Evolutionary conservation across 129 eudicot species (phyloP).

Genomic region (Smallanthus sonchifolius): DNA sequence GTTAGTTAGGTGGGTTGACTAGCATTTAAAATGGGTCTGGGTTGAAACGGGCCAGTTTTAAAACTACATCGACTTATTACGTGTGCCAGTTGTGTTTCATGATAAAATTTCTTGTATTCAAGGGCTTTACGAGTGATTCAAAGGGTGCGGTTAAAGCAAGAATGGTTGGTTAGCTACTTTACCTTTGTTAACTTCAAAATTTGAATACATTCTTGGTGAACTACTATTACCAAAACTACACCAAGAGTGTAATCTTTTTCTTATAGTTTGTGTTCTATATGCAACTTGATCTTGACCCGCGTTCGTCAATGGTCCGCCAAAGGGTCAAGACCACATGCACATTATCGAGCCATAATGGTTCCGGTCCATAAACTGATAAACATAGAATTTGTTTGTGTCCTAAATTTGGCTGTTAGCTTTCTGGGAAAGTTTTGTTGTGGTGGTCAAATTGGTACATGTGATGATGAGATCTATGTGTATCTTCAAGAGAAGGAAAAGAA

Average conservation of each 20-base stretch:
- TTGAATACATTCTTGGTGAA: slow-evolving; percentile 9
- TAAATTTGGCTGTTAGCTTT: neutral
- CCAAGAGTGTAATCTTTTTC: neutral
- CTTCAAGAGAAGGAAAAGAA: neutral
- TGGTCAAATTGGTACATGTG: neutral
- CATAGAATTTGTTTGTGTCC: neutral
- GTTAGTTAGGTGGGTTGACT: neutral
- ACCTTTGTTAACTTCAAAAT: neutral
- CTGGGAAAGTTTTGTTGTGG: neutral
- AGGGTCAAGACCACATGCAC: neutral
- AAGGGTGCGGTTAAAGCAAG: neutral
- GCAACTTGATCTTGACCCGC: neutral
- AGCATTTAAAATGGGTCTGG: neutral
- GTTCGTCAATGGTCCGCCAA: neutral
- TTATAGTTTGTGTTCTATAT: neutral
- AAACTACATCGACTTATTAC: neutral
- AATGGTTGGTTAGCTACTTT: slow-evolving; percentile 12
- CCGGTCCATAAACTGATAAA: neutral
- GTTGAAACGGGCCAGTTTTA: neutral
- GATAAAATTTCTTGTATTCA: neutral
- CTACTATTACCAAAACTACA: slow-evolving; percentile 18
- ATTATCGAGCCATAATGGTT: neutral
- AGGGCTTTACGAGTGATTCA: neutral
- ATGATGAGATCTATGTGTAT: neutral
- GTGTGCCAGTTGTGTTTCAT: neutral